Evolutionary conservation across 371 early-diverging fungal species (phyloP).

Genomic region (Pancytospora philotis): DNA sequence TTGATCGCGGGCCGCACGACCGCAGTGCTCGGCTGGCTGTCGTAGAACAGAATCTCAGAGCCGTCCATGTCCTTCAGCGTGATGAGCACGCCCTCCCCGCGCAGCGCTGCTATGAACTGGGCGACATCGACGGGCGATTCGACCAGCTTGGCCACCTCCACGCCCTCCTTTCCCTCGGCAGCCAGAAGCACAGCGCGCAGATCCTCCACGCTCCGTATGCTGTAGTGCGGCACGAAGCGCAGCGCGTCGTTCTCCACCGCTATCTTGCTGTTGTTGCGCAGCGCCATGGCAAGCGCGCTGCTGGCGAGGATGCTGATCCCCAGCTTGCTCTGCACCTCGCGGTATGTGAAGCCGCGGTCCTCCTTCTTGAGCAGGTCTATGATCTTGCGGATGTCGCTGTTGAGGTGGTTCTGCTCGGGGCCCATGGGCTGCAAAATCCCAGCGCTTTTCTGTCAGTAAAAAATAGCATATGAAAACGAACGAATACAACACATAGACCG

Average conservation of each 20-base stretch:
- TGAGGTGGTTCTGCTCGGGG: conserved; percentile 47
- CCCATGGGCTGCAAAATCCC: background rate
- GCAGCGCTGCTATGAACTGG: conserved; percentile 45
- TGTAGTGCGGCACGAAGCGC: conserved; percentile 51
- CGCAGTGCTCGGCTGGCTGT: conserved; percentile 19
- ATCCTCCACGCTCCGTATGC: conserved; percentile 54
- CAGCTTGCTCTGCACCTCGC: conserved; percentile 49
- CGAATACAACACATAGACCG: too few relatives aligned
- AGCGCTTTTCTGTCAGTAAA: too few relatives aligned
- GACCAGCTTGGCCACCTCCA: conserved; percentile 47
- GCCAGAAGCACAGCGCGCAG: conserved; percentile 47
- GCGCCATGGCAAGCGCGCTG: conserved; percentile 30
- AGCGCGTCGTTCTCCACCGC: conserved; percentile 41
- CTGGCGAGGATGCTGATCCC: conserved; percentile 51
- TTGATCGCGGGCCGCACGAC: conserved; percentile 24
- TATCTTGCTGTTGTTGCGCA: conserved; percentile 57
- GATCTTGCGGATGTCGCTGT: conserved; percentile 58
- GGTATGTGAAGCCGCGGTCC: conserved; percentile 38
- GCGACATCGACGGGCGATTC: conserved; percentile 51
- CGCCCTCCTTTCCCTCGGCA: conserved; percentile 48
- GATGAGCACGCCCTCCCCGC: conserved; percentile 42
- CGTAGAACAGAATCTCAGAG: conserved; percentile 53
- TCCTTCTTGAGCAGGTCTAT: conserved; percentile 46
- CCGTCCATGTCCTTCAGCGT: conserved; percentile 59
- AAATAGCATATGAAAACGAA: too few relatives aligned